Conservation (phyloP, 2,329 filamentous ascomycete species). For the Pezicula neosporulosa region DNA sequence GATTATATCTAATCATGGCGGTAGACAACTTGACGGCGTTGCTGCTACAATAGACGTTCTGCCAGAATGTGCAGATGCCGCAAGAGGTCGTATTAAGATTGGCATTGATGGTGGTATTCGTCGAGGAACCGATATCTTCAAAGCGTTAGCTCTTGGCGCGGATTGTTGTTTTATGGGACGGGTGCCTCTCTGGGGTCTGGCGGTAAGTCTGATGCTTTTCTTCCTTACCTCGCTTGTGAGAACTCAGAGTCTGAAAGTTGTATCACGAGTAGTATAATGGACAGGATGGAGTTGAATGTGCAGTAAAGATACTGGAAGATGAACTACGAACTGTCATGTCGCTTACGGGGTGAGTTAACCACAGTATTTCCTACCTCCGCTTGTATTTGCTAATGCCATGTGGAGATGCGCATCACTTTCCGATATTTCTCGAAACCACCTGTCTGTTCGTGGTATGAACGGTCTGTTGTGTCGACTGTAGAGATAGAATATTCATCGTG, state of each 20-base stretch:
- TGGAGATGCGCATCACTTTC: neutral
- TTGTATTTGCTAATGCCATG: neutral
- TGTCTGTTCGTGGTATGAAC: neutral
- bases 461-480: neutral
- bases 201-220: constrained; percentile 17
- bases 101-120: constrained; percentile 54
- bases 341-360: neutral
- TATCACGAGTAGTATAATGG: neutral
- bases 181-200: constrained; percentile 55
- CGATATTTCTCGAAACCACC: neutral
- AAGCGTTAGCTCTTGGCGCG: constrained; percentile 56
- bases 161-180: constrained; percentile 58
- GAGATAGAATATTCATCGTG: neutral
- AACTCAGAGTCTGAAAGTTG: neutral
- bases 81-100: constrained; percentile 26
- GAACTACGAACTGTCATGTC: neutral
- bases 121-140: constrained; percentile 54
- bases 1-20: constrained; percentile 54
- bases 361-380: neutral
- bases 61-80: constrained; percentile 13
- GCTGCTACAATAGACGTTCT: constrained; percentile 45
- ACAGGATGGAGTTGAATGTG: neutral
- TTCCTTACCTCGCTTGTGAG: no score
- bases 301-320: neutral
- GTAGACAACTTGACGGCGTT: constrained; percentile 55